phyloP scores from a whole-genome alignment of 2,329 filamentous ascomycete genomes.

The Trichoderma koningii region DNA sequence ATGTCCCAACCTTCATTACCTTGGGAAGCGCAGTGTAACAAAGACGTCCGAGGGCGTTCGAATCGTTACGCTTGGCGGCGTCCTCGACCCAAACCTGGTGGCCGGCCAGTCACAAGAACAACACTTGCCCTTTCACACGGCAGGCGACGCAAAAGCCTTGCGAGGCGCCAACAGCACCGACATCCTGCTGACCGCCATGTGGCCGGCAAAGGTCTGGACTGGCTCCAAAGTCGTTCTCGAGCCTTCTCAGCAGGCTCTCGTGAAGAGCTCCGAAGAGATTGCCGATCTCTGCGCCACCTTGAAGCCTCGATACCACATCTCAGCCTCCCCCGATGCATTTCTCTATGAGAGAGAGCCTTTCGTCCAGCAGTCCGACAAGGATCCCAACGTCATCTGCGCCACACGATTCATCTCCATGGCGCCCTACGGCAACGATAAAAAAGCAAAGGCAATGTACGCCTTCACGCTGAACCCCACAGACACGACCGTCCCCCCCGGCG shows the following conservation, averaged over 20 bases:
- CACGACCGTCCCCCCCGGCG: conserved; percentile 65
- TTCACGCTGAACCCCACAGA: conserved; percentile 71
- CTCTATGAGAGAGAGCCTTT: conserved; percentile 95
- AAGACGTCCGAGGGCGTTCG: conserved; percentile 89
- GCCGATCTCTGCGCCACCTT: conserved; percentile 76
- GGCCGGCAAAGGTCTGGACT: conserved; percentile 73
- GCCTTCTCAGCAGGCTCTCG: conserved; percentile 53
- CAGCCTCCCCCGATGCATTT: conserved; percentile 62
- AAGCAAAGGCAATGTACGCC: conserved; percentile 80
- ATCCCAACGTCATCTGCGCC: conserved; percentile 56
- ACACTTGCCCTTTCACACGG: conserved; percentile 75
- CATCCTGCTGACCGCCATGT: conserved; percentile 82
- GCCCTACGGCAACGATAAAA: conserved; percentile 70
- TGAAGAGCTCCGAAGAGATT: conserved; percentile 64
- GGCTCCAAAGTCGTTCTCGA: conserved; percentile 66
- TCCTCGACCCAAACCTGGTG: conserved; percentile 62
- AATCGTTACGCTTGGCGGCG: conserved; percentile 83
- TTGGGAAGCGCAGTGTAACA: conserved; percentile 82
- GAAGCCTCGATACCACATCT: conserved; percentile 91
- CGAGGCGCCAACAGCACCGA: conserved; percentile 78
- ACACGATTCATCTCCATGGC: conserved; percentile 93
- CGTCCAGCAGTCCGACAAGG: conserved; percentile 61
- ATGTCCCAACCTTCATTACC: conserved; percentile 86
- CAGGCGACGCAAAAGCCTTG: conserved; percentile 73
- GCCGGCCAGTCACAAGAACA: conserved; percentile 69